Percentiles rank a stretch among this genome's conserved stretches.
phyloP scores from a whole-genome alignment of 148 eudicot species.

The Vaccinium macrocarpon region DNA sequence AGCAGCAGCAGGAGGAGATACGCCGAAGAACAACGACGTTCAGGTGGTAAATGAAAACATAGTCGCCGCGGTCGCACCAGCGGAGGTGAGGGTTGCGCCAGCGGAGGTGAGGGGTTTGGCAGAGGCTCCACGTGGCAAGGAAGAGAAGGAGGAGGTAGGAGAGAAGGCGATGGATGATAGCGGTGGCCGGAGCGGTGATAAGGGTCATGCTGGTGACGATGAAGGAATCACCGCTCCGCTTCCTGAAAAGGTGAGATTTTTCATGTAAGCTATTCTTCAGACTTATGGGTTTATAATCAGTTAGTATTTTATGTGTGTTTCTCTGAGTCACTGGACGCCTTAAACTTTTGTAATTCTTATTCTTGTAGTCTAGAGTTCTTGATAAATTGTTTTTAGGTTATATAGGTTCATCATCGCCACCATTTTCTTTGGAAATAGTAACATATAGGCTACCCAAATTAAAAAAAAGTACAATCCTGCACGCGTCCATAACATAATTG shows the following conservation, averaged over 20 bases:
- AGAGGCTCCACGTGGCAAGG: constrained; percentile 11
- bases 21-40: constrained; percentile 29
- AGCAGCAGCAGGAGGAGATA: constrained; percentile 29
- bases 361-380: no score
- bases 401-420: neutral
- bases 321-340: neutral
- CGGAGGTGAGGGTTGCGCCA: constrained; percentile 24
- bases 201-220: constrained; percentile 38
- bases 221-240: constrained; percentile 38
- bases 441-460: neutral
- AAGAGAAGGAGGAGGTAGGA: constrained; percentile 32
- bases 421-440: neutral
- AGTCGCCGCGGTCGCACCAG: constrained; percentile 31
- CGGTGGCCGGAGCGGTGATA: constrained; percentile 36
- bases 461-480: no score
- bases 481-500: neutral
- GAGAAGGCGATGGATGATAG: constrained; percentile 45
- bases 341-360: no score
- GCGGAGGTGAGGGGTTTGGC: constrained; percentile 25
- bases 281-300: neutral
- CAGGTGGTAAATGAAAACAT: constrained; percentile 25
- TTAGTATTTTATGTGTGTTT: neutral
- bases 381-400: neutral
- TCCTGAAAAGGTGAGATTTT: constrained; percentile 54
- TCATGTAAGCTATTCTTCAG: neutral